phyloP scores from a whole-genome alignment of 768 basidiomycete species.

The Suillus plorans region DNA sequence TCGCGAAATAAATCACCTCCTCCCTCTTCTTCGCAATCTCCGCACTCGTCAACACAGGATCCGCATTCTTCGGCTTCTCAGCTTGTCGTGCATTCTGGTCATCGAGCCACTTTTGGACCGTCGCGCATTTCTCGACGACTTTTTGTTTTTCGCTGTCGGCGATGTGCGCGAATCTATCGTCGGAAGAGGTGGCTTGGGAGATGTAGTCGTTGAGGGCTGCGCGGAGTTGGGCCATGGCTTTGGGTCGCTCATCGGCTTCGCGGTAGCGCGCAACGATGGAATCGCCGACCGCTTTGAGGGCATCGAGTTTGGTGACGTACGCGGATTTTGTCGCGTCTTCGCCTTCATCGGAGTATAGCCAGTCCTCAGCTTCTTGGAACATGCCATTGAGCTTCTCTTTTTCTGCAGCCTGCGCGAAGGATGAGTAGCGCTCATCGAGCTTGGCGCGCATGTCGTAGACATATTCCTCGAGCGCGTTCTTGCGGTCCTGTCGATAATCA shows the following conservation, averaged over 20 bases:
- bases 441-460: slow-evolving; percentile 94
- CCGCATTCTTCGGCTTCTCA: slow-evolving; percentile 86
- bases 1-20: slow-evolving; percentile 86
- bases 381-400: slow-evolving; percentile 72
- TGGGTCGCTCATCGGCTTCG: slow-evolving; percentile 80
- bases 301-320: slow-evolving; percentile 83
- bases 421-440: slow-evolving; percentile 83
- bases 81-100: slow-evolving; percentile 86
- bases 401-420: slow-evolving; percentile 73
- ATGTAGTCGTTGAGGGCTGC: slow-evolving; percentile 89
- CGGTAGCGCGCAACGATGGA: slow-evolving; percentile 81
- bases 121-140: slow-evolving; percentile 88
- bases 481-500: slow-evolving; percentile 69
- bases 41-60: slow-evolving; percentile 75
- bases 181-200: slow-evolving; percentile 74
- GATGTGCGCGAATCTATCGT: slow-evolving; percentile 90
- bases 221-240: slow-evolving; percentile 71
- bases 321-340: slow-evolving; percentile 95
- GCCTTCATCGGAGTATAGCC: slow-evolving; percentile 96
- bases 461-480: slow-evolving; percentile 98
- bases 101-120: slow-evolving; percentile 92
- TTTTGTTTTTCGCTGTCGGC: slow-evolving; percentile 83
- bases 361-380: slow-evolving; percentile 84
- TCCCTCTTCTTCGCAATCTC: slow-evolving; percentile 92
- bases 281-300: slow-evolving; percentile 83